Evolutionary conservation across 768 basidiomycete genomes (phyloP).

Genomic region (Hypholoma fasciculare): DNA sequence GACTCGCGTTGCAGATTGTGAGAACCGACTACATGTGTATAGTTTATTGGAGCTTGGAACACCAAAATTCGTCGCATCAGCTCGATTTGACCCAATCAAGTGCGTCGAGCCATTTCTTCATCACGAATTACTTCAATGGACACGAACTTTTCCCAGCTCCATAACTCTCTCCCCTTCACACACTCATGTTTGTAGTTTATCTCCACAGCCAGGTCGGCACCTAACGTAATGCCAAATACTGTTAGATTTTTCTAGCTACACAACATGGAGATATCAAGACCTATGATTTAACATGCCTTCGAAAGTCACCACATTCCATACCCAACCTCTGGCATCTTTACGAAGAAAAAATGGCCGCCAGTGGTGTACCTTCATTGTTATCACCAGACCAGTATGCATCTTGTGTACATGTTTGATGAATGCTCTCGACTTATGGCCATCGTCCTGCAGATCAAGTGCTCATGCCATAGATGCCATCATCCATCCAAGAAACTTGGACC

Average conservation of each 20-base stretch:
- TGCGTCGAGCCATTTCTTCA: conserved; percentile 22
- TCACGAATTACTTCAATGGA: conserved; percentile 3
- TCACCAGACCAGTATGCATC: conserved; percentile 17
- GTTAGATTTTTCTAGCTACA: conserved; percentile 48
- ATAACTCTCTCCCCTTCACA: conserved; percentile 68
- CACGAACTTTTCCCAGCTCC: conserved; percentile 37
- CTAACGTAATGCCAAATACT: conserved; percentile 1
- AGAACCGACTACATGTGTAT: conserved; percentile 59
- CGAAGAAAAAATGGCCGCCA: conserved; percentile 52
- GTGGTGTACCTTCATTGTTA: conserved; percentile 36
- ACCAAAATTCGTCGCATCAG: conserved; percentile 52
- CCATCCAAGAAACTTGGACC: conserved; percentile 74
- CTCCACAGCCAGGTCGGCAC: conserved; percentile 9
- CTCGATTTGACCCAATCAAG: conserved; percentile 51
- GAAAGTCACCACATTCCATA: conserved; percentile 65
- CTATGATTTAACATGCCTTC: conserved; percentile 72
- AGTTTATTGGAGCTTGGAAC: conserved; percentile 52
- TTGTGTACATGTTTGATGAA: not conserved
- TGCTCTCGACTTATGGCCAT: not conserved
- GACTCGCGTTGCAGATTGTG: conserved; percentile 40
- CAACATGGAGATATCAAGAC: conserved; percentile 64
- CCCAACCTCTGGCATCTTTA: conserved; percentile 79
- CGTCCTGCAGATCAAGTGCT: conserved; percentile 28
- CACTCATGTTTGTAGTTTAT: conserved; percentile 52
- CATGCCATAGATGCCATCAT: conserved; percentile 60